A percentile compares a stretch with the other conserved stretches of the same genome.
Evolutionary conservation across 2,329 filamentous ascomycete genomes (phyloP).

Genomic region (Hypoxylon sp.): DNA sequence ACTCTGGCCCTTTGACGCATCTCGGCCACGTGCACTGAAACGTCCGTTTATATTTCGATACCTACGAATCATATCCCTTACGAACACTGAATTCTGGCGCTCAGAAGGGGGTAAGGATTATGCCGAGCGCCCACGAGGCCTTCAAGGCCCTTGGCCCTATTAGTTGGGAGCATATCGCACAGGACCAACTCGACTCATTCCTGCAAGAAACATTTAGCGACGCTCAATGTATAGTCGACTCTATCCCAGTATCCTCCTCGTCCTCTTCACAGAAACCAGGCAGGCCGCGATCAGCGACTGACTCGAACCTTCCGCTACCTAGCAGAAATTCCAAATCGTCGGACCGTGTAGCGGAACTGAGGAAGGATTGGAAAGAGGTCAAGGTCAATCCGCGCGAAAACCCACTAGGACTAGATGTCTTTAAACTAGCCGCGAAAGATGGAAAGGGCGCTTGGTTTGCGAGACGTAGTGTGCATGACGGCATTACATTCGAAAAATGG

Average conservation of each 20-base stretch:
- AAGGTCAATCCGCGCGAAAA: slow-evolving; percentile 81
- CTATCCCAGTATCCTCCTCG: slow-evolving; percentile 72
- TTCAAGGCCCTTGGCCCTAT: slow-evolving; percentile 68
- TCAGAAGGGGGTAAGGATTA: slow-evolving; percentile 24
- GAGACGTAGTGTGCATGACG: slow-evolving; percentile 84
- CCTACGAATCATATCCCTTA: slow-evolving; percentile 8
- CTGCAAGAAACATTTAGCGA: slow-evolving; percentile 73
- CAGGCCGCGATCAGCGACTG: slow-evolving; percentile 69
- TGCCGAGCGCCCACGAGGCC: slow-evolving; percentile 60
- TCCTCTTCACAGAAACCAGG: slow-evolving; percentile 61
- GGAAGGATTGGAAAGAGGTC: slow-evolving; percentile 89
- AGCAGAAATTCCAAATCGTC: slow-evolving; percentile 64
- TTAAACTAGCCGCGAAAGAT: slow-evolving; percentile 84
- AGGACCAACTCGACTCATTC: slow-evolving; percentile 67
- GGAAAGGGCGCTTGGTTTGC: slow-evolving; percentile 92
- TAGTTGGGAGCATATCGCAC: slow-evolving; percentile 60
- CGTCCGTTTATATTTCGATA: slow-evolving; percentile 12
- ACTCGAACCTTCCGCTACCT: slow-evolving; percentile 65
- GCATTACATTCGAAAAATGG: slow-evolving; percentile 82
- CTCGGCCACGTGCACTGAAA: slow-evolving; percentile 4
- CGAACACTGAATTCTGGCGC: not conserved
- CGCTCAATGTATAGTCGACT: slow-evolving; percentile 80
- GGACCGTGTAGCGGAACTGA: slow-evolving; percentile 70
- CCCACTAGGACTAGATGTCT: slow-evolving; percentile 81
- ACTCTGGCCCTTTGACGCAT: not conserved